Percentiles rank a stretch among this genome's conserved stretches.
Conservation (phyloP, 1,139 yeast species). For the Zhuliangozyma blackwelliae region DNA sequence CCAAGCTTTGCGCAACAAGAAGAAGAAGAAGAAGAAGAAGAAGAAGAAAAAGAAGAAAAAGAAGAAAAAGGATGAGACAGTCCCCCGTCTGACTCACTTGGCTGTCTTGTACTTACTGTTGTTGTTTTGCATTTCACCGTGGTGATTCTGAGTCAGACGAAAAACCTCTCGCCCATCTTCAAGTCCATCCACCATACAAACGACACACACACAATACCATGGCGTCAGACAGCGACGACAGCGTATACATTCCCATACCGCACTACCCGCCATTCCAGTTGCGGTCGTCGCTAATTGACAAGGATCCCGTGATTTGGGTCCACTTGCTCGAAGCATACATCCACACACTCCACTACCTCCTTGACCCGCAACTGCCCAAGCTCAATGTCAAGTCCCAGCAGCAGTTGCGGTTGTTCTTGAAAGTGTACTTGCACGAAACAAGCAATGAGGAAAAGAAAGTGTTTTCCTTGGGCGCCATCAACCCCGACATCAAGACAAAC, state of each 20-base stretch:
- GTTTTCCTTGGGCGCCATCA: slow-evolving; percentile 64
- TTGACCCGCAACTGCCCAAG: slow-evolving; percentile 27
- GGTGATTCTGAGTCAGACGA: too few species aligned
- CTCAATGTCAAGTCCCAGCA: slow-evolving; percentile 53
- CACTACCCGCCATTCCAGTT: slow-evolving; percentile 70
- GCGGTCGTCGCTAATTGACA: slow-evolving; percentile 69
- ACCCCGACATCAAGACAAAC: slow-evolving; percentile 59
- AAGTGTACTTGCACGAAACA: slow-evolving; percentile 55
- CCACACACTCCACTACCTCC: slow-evolving; percentile 42
- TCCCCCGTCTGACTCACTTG: too few species aligned
- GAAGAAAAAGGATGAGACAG: too few species aligned
- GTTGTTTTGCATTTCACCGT: too few species aligned
- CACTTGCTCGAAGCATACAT: slow-evolving; percentile 65
- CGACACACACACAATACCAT: too few species aligned
- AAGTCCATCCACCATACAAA: too few species aligned
- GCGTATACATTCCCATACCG: slow-evolving; percentile 46
- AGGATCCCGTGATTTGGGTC: slow-evolving; percentile 80
- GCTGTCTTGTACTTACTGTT: too few species aligned
- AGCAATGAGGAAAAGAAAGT: slow-evolving; percentile 55
- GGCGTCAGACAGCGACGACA: neutral
- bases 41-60: too few species aligned
- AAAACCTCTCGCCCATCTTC: too few species aligned
- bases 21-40: too few species aligned
- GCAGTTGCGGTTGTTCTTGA: slow-evolving; percentile 53
- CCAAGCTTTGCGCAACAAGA: too few species aligned